phyloP scores from a whole-genome alignment of 768 basidiomycete genomes.

The Mycena rosella region DNA sequence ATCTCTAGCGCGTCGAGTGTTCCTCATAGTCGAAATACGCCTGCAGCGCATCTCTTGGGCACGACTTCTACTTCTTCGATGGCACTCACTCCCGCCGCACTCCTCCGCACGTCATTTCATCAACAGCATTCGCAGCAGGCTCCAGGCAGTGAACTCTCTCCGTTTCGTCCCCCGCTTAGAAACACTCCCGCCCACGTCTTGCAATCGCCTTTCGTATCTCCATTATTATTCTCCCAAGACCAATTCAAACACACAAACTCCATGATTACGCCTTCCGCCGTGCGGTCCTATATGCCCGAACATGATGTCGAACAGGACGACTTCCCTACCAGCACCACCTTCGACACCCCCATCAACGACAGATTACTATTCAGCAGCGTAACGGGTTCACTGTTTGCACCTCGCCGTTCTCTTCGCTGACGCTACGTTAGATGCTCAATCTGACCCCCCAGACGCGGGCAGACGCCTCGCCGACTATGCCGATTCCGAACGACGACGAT shows the following conservation, averaged over 20 bases:
- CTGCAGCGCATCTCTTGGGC: neutral
- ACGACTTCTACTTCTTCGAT: neutral
- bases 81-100: neutral
- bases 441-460: neutral
- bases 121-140: neutral
- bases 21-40: neutral
- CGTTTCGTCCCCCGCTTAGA: neutral
- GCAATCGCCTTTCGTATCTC: conserved; percentile 6
- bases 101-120: conserved; percentile 1
- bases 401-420: neutral
- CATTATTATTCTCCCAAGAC: neutral
- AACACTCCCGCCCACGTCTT: neutral
- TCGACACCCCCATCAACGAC: conserved; percentile 8
- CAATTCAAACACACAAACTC: neutral
- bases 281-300: conserved; percentile 4
- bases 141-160: neutral
- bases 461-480: neutral
- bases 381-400: neutral
- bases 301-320: neutral
- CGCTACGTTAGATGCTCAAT: conserved; percentile 23
- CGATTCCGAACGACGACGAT: conserved; percentile 29
- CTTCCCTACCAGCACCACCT: neutral
- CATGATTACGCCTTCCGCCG: conserved; percentile 7
- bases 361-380: conserved; percentile 17
- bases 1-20: neutral